Base-by-base conservation (phyloP, 352 stramenopile species). In the Phytophthora citricola region DNA sequence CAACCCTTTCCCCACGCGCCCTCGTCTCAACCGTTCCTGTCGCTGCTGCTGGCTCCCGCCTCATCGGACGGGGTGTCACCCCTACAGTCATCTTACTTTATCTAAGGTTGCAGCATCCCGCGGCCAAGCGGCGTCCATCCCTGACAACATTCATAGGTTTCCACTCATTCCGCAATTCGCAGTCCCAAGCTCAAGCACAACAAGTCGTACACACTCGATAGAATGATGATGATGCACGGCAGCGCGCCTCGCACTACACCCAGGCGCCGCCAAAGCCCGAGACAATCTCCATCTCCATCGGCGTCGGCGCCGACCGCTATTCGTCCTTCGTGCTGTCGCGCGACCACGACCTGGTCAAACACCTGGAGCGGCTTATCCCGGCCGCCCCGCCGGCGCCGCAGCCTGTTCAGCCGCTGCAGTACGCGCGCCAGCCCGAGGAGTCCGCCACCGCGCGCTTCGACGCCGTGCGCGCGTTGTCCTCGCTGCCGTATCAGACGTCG, bases 201-300 rank as follows among this genome's bases (percentile, higher is more conserved):
- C 15, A 48, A 52, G 1, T 52, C 1, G 46, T 15, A 39, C 39
- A 6, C 22, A 6, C 27, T 2, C 40, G 5, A 43, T 6, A 36
- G 51, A 46, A 70, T 68, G 39, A 78, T 70, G 51, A 70, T 73
- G 57, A 73, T 66, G 52, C 64, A 72, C 26, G 47, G 58, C 43
- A 63, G 52, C 45, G 41, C 63, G 7, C 63, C 31, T 36, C 38
- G 29, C 55, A 29, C 45, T 72, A 69, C 63, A 54, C 39, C 34
- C 45, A 40, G 9, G 39, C 50, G 29, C 12, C 22, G 3, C 20
- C 34, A 24, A 7, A 60, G 48, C 51, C 11, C 40, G 76, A 85
- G 57, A 82, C 73, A 22, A 80, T 87, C 68, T 78, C 75, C 40
- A 83, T 83, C 67, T 84, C 78, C 31, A 81, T 87, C 40, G 76